Percentiles rank a stretch among this genome's conserved stretches.
These are phyloP conservation scores for Penicillium aurantiogriseum DNA, from an alignment of 2,329 filamentous ascomycete species.

Conservation along the genomic window DNA sequence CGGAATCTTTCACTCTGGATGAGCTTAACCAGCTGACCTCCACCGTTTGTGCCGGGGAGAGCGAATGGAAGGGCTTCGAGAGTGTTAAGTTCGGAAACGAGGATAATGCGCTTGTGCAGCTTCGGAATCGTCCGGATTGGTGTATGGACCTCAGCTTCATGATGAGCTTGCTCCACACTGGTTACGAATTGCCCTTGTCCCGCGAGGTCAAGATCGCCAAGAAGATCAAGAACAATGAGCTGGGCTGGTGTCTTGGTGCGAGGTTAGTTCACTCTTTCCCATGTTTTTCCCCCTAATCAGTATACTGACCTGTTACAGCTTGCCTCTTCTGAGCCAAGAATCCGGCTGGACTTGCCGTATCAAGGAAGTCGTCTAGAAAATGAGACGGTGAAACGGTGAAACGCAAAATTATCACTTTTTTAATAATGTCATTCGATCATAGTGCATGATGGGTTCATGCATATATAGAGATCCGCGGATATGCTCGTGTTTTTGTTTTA, in stretches of 20 bases:
- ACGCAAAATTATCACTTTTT: conserved; percentile 19
- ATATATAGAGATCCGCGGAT: conserved; percentile 28
- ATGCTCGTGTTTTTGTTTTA: conserved; percentile 22
- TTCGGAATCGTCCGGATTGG: conserved; percentile 79
- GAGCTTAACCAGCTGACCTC: conserved; percentile 84
- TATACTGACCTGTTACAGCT: conserved; percentile 52
- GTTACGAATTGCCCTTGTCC: conserved; percentile 96
- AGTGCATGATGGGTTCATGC: conserved; percentile 28
- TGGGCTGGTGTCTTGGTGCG: conserved; percentile 96
- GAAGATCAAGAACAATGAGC: conserved; percentile 95
- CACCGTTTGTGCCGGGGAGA: conserved; percentile 77
- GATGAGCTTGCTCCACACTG: conserved; percentile 86
- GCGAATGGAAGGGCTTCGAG: conserved; percentile 76
- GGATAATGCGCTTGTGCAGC: conserved; percentile 74
- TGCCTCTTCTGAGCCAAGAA: conserved; percentile 75
- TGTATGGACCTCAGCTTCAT: conserved; percentile 97
- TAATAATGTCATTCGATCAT: conserved; percentile 24
- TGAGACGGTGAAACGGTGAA: conserved; percentile 10
- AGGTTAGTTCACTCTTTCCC: conserved; percentile 60
- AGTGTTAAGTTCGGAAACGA: conserved; percentile 70
- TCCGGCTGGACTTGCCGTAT: conserved; percentile 91
- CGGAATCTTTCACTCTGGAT: conserved; percentile 89
- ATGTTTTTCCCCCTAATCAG: not conserved
- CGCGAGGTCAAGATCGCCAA: conserved; percentile 97
- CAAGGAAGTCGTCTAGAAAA: conserved; percentile 64